These are phyloP conservation scores for Wickerhamomyces xylosicus DNA, from an alignment of 805 yeast species.

Conservation along the genomic window DNA sequence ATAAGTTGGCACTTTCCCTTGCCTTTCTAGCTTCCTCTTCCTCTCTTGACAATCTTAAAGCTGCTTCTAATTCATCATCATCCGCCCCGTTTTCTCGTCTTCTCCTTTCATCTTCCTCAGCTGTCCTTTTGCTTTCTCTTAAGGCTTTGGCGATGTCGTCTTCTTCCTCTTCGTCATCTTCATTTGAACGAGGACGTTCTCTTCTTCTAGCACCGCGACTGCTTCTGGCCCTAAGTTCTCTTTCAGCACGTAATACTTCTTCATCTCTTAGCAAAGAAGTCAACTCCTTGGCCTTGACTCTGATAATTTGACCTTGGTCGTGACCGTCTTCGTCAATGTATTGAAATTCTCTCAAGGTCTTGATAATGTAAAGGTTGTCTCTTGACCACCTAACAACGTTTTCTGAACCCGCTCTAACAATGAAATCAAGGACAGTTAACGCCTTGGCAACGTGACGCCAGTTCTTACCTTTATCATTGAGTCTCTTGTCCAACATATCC, in stretches of 20 bases:
- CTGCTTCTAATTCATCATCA: slow-evolving; percentile 51
- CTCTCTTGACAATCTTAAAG: slow-evolving; percentile 62
- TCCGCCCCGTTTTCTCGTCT: slow-evolving; percentile 31
- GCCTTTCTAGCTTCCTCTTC: slow-evolving; percentile 60
- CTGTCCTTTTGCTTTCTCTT: slow-evolving; percentile 71
- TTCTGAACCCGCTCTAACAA: slow-evolving; percentile 79
- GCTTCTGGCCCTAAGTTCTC: slow-evolving; percentile 34
- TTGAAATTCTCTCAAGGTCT: slow-evolving; percentile 85
- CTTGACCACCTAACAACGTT: slow-evolving; percentile 87
- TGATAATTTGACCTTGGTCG: slow-evolving; percentile 82
- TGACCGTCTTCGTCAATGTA: slow-evolving; percentile 64
- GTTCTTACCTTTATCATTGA: slow-evolving; percentile 93
- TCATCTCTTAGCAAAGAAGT: slow-evolving; percentile 73
- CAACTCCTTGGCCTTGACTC: slow-evolving; percentile 86
- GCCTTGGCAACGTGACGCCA: slow-evolving; percentile 96
- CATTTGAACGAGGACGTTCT: slow-evolving; percentile 8
- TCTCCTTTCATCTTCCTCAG: slow-evolving; percentile 69
- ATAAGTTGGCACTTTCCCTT: slow-evolving; percentile 32
- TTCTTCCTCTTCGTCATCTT: slow-evolving; percentile 38
- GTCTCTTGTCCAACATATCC: slow-evolving; percentile 88
- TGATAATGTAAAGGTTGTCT: slow-evolving; percentile 78
- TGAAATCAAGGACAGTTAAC: slow-evolving; percentile 77
- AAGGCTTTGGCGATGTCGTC: slow-evolving; percentile 72
- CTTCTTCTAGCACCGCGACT: slow-evolving; percentile 22
- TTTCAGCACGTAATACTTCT: slow-evolving; percentile 65